These are phyloP conservation scores for Geum urbanum DNA, from an alignment of 306 rosid species.

Conservation along the genomic window DNA sequence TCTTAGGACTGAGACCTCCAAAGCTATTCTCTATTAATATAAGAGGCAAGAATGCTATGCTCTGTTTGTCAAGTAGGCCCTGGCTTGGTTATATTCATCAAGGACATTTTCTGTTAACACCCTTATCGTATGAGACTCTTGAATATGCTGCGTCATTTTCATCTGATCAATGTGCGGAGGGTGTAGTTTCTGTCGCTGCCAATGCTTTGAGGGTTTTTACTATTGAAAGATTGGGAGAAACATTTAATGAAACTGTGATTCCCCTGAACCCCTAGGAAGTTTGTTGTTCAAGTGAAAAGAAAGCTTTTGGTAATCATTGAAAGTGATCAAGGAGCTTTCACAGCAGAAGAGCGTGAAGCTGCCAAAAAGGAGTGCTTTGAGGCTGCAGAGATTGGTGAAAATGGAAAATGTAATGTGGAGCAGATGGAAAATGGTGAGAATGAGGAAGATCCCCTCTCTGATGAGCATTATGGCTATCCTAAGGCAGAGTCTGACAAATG, in stretches of 20 bases:
- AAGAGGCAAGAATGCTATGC: slow-evolving; percentile 87
- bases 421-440: slow-evolving; percentile 94
- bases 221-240: slow-evolving; percentile 94
- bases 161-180: slow-evolving; percentile 93
- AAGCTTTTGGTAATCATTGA: slow-evolving; percentile 79
- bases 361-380: slow-evolving; percentile 85
- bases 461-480: slow-evolving; percentile 94
- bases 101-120: slow-evolving; percentile 91
- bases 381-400: slow-evolving; percentile 68
- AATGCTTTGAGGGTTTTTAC: slow-evolving; percentile 85
- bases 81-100: slow-evolving; percentile 99
- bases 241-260: slow-evolving; percentile 89
- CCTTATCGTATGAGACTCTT: slow-evolving; percentile 92
- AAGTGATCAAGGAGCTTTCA: slow-evolving; percentile 92
- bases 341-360: slow-evolving; percentile 92
- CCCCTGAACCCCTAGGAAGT: slow-evolving; percentile 98
- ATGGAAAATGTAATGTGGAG: slow-evolving; percentile 69
- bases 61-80: slow-evolving; percentile 93
- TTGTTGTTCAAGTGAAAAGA: slow-evolving; percentile 77
- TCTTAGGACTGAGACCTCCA: slow-evolving; percentile 95
- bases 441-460: slow-evolving; percentile 79
- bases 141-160: slow-evolving; percentile 95
- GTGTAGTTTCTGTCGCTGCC: slow-evolving; percentile 92
- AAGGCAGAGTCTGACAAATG: slow-evolving; percentile 86
- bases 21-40: slow-evolving; percentile 70